These are phyloP conservation scores for Diaporthe nobilis DNA, from an alignment of 2,329 filamentous ascomycete species.

Conservation along the genomic window DNA sequence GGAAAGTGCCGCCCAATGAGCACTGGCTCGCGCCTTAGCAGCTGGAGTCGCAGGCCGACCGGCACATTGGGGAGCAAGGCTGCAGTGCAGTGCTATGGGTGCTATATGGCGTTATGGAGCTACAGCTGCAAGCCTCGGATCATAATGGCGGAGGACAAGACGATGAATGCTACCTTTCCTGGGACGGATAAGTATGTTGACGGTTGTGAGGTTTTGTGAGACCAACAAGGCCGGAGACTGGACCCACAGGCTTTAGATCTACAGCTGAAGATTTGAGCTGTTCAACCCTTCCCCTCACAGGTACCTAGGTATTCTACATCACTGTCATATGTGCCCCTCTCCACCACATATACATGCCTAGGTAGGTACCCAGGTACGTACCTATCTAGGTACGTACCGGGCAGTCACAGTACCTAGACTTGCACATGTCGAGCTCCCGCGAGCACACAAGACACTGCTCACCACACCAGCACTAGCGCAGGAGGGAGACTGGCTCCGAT, in stretches of 20 bases:
- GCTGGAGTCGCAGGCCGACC: slow-evolving; percentile 10
- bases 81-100: background rate
- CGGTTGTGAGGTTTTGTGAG: background rate
- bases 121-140: slow-evolving; percentile 25
- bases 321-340: background rate
- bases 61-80: background rate
- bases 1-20: slow-evolving; percentile 17
- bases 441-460: background rate
- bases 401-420: background rate
- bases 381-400: too few relatives aligned
- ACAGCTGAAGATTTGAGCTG: background rate
- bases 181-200: background rate
- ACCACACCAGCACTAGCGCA: background rate
- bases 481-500: background rate
- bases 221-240: background rate
- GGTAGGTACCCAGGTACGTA: background rate
- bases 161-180: background rate
- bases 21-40: slow-evolving; percentile 13
- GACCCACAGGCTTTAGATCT: slow-evolving; percentile 11
- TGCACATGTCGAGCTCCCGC: background rate
- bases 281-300: background rate
- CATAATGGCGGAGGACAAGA: slow-evolving; percentile 18
- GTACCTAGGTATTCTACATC: background rate
- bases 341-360: background rate
- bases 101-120: slow-evolving; percentile 4